phyloP scores from a whole-genome alignment of 1,284 basidiomycete species.

The Marasmius oreades region DNA sequence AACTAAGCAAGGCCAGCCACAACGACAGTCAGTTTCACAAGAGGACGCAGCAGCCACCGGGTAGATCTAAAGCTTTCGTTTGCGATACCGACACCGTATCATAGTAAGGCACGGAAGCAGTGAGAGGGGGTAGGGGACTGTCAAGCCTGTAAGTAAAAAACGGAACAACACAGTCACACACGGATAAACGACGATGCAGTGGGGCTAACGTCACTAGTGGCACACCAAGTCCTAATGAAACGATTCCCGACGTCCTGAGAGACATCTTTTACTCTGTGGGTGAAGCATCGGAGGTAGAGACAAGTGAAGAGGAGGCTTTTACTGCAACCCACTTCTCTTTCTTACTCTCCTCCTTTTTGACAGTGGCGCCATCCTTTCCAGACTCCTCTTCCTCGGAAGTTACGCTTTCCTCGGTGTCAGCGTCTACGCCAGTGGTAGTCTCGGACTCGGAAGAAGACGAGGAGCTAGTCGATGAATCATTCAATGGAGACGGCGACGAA shows the following conservation, averaged over 20 bases:
- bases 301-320: constrained; percentile 25
- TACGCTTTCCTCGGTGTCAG: constrained; percentile 69
- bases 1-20: too few species aligned
- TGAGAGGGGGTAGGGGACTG: too few species aligned
- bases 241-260: too few species aligned
- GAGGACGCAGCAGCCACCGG: too few species aligned
- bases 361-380: constrained; percentile 35
- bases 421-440: constrained; percentile 57
- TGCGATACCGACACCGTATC: too few species aligned
- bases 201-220: too few species aligned
- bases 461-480: constrained; percentile 16
- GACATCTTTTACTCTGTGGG: not conserved
- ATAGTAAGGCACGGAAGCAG: too few species aligned
- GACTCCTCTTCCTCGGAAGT: constrained; percentile 70
- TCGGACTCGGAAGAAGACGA: constrained; percentile 55
- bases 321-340: constrained; percentile 77
- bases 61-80: too few species aligned
- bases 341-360: constrained; percentile 27
- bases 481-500: constrained; percentile 25
- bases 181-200: not conserved
- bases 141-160: not conserved
- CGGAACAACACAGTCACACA: not conserved
- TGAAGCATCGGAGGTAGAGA: not conserved
- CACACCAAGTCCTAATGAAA: too few species aligned
- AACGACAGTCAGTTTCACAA: too few species aligned